Base-by-base conservation (phyloP, 495 filamentous ascomycete species). In the Penicillium desertorum region DNA sequence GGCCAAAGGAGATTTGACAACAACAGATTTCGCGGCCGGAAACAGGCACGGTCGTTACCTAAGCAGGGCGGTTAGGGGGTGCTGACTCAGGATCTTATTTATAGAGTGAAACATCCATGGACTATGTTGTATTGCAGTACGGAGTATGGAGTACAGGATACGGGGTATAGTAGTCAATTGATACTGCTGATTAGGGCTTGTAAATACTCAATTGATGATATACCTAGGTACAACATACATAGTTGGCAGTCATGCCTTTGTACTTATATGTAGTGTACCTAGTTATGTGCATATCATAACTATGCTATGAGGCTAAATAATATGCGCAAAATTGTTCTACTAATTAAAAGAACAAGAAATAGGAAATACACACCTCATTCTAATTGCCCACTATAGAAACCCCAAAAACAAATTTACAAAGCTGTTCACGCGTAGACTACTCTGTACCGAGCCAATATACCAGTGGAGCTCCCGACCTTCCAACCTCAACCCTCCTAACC, bases 11-110 rank as follows among this genome's bases (percentile, higher is more conserved):
- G 51, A 60, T 27, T 48, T 42, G 34, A 50, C 48, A 47, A 53
- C 54, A 58, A 48, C 55, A 67, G 56, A 64, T 59, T 59, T 64
- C 63, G 61, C 59, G 62, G 41, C 59, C 59, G 64, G 58, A 67
- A 62, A 19, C 64, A 54, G 52, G 46, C 50, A 54, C 48, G 29
- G 29, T 23, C 10, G 20, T 58, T 61, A 61, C 42, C 46, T 61
- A 53, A 66, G 54, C 63, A 52, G 41, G 27, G 30, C 37, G 8
- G 37, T 58, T 27, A 51, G 25, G 47, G 57, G 60, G 51, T 39
- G 60, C 39, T 62, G 57, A 60, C 42, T 63, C 57, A 65, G 32
- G 45, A 16, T 45, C 19, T 41, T 53, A 53, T 53, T 53, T 53
- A 53, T 53, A 53, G 50, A 29, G 34, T 17, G 36, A 39, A 39